A percentile compares a stretch with the other conserved stretches of the same genome.
Evolutionary conservation across 495 filamentous ascomycete genomes (phyloP).

Genomic region (Daldinia concentrica): DNA sequence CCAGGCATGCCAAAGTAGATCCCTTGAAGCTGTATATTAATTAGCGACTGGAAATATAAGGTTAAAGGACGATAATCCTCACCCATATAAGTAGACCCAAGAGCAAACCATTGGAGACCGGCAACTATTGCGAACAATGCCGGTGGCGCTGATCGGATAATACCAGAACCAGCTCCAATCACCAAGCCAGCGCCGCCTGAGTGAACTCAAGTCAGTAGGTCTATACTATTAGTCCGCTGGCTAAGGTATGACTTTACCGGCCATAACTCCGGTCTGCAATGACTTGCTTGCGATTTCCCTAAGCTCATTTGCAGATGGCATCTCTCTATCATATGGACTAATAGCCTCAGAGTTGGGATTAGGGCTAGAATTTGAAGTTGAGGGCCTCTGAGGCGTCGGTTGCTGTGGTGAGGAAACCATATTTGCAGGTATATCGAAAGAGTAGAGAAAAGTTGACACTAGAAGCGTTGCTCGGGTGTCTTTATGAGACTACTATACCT

Average conservation of each 20-base stretch:
- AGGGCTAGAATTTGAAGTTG: not conserved
- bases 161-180: slow-evolving; percentile 73
- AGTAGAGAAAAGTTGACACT: not conserved
- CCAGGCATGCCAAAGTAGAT: slow-evolving; percentile 47
- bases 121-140: slow-evolving; percentile 75
- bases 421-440: slow-evolving; percentile 1
- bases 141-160: slow-evolving; percentile 69
- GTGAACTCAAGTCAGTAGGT: slow-evolving; percentile 5
- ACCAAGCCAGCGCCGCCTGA: slow-evolving; percentile 76
- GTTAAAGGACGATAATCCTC: slow-evolving; percentile 41
- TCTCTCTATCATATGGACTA: slow-evolving; percentile 5
- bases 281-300: slow-evolving; percentile 36
- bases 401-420: slow-evolving; percentile 30
- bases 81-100: slow-evolving; percentile 84
- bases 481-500: not conserved
- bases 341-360: slow-evolving; percentile 6
- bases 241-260: slow-evolving; percentile 20
- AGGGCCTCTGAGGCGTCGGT: slow-evolving; percentile 19
- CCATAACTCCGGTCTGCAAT: slow-evolving; percentile 30
- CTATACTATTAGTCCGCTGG: not conserved
- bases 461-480: not conserved
- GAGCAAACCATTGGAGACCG: slow-evolving; percentile 80
- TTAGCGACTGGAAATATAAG: slow-evolving; percentile 23
- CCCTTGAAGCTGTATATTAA: slow-evolving; percentile 48
- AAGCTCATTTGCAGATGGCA: slow-evolving; percentile 13